Base-by-base conservation (phyloP, 2,329 filamentous ascomycete genomes). In the Colletotrichum sp. region DNA sequence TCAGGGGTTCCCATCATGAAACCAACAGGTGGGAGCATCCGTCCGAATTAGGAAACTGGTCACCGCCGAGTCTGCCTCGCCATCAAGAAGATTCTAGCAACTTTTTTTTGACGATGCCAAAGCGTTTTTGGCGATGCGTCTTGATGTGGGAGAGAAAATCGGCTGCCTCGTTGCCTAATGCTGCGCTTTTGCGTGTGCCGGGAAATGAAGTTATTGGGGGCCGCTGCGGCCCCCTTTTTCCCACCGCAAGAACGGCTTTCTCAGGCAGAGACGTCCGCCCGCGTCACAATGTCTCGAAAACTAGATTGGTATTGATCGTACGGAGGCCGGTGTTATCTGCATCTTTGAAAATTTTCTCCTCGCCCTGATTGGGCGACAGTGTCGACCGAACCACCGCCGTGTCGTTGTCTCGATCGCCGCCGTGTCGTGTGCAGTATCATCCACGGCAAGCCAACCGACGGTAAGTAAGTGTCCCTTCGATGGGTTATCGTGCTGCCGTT, bases 151-250 rank as follows among this genome's bases (percentile, higher is more conserved):
- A 12, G 28, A 34, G 18, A 61, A 2, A 61, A 5, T 32, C 26
- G 58, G 58, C 10, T 61, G 58, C 58, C 58, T 61, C 58, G 58
- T 32, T 34, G 58, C 58, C 58, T 61, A 21, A 61, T 34, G 58
- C n/a, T 32, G 58, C 55, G 21, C 26, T 28, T 24, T 24, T 32
- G 18, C 18, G 12, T 10, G 30, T 2, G 28, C 26, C n/a, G 58
- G 58, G 28, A 30, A 32, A 61, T 52, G 43, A 52, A 52, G 43
- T 52, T 52, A 7, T 52, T 21, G 43, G 43, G 30, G n/a, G 58
- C 28, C 18, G 28, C 28, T 61, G 58, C 58, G 58, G 30, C 58
- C 26, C 16, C 58, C 16, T 24, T 61, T 61, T 61, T 34, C 30
- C 30, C 26, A 26, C 34, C 32, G 30, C 58, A 61, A 61, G 26